phyloP scores from a whole-genome alignment of 352 stramenopile species.

The Phytophthora pinifolia region DNA sequence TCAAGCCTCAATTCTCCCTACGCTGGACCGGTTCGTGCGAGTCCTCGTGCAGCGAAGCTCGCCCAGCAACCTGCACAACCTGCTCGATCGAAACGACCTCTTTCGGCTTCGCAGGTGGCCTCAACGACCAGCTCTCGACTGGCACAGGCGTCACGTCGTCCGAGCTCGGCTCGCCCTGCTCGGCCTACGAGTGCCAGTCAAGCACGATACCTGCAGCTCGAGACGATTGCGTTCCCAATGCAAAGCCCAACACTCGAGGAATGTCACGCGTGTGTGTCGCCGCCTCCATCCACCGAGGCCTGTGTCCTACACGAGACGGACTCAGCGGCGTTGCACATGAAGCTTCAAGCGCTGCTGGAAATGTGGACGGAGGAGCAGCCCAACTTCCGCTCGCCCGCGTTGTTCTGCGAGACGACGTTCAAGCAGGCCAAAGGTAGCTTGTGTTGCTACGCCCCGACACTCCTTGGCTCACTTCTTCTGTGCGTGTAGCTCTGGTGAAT shows the following conservation, averaged over 20 bases:
- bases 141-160: constrained; percentile 12
- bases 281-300: constrained; percentile 7
- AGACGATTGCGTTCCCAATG: constrained; percentile 36
- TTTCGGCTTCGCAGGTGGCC: constrained; percentile 37
- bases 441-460: constrained; percentile 3
- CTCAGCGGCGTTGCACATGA: constrained; percentile 33
- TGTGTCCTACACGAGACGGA: constrained; percentile 16
- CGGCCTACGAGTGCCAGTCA: constrained; percentile 45
- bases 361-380: constrained; percentile 50
- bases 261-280: constrained; percentile 21
- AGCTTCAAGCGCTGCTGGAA: constrained; percentile 51
- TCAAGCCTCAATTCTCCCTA: constrained; percentile 27
- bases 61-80: constrained; percentile 1
- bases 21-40: constrained; percentile 22
- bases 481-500: constrained; percentile 32
- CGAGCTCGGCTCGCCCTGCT: constrained; percentile 24
- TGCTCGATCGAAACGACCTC: constrained; percentile 33
- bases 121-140: constrained; percentile 26
- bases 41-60: constrained; percentile 36
- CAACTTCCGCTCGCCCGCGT: constrained; percentile 52
- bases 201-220: constrained; percentile 28
- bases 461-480: constrained; percentile 3
- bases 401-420: constrained; percentile 67
- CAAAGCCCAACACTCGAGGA: constrained; percentile 1
- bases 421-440: constrained; percentile 56